A percentile compares a stretch with the other conserved stretches of the same genome.
Evolutionary conservation across 768 basidiomycete species (phyloP).

Genomic region (Agaricus subrufescens): DNA sequence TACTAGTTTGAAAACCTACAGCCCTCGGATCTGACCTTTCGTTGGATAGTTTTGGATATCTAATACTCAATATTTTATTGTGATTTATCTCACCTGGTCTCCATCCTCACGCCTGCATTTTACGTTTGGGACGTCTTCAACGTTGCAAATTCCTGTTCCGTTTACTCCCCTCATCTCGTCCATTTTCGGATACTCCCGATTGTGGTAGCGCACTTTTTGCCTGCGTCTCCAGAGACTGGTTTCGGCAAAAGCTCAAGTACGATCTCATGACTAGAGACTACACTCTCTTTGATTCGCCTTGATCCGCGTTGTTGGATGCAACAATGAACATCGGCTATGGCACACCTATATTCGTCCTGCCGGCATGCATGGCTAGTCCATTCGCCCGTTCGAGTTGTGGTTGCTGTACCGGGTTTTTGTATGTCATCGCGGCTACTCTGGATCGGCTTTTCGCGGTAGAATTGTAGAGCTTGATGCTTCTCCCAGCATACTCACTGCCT

Average conservation of each 20-base stretch:
- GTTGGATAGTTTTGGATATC: constrained; percentile 23
- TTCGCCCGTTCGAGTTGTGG: constrained; percentile 18
- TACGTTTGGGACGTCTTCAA: constrained; percentile 25
- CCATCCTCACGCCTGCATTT: constrained; percentile 14
- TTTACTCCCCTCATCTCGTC: constrained; percentile 10
- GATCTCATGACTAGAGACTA: constrained; percentile 1
- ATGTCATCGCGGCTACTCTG: constrained; percentile 6
- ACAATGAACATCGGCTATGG: neutral
- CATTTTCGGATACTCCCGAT: constrained; percentile 6
- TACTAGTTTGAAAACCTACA: constrained; percentile 10
- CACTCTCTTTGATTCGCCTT: neutral
- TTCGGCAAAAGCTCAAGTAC: neutral
- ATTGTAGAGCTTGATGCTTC: constrained; percentile 27
- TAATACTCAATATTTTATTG: constrained; percentile 31
- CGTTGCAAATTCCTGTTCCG: constrained; percentile 14
- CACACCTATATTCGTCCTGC: constrained; percentile 1
- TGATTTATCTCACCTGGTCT: constrained; percentile 25
- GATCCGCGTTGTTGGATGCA: neutral
- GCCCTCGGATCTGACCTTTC: constrained; percentile 15
- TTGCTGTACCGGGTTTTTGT: constrained; percentile 16
- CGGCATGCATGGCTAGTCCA: constrained; percentile 32
- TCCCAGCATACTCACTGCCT: constrained; percentile 9
- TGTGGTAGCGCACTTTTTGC: constrained; percentile 1
- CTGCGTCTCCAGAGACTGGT: neutral
- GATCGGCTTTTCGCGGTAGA: constrained; percentile 13